phyloP scores from a whole-genome alignment of 2,329 filamentous ascomycete genomes.

The Phaeophleospora eucalypticola region DNA sequence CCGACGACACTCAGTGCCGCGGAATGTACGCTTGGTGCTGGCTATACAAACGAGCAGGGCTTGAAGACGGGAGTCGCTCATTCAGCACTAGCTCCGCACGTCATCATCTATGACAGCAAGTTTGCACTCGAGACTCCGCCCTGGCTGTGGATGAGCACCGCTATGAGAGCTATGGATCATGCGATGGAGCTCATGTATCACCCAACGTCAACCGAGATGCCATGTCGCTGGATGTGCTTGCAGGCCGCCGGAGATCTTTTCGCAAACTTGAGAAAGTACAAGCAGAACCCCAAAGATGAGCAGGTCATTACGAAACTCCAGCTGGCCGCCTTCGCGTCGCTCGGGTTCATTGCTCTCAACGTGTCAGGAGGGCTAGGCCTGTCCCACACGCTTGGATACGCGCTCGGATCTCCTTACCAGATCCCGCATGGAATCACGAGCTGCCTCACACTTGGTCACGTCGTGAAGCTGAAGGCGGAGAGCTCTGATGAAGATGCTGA shows the following conservation, averaged over 20 bases:
- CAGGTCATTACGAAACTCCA: constrained; percentile 50
- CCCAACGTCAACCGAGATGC: constrained; percentile 49
- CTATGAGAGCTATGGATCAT: constrained; percentile 53
- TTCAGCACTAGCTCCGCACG: constrained; percentile 42
- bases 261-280: constrained; percentile 45
- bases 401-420: constrained; percentile 51
- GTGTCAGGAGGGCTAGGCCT: constrained; percentile 50
- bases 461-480: constrained; percentile 51
- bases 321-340: constrained; percentile 49
- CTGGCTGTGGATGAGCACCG: constrained; percentile 50
- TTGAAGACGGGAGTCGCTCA: constrained; percentile 47
- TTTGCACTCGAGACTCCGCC: constrained; percentile 51
- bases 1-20: constrained; percentile 50
- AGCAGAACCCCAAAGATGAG: constrained; percentile 43
- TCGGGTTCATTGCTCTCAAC: constrained; percentile 50
- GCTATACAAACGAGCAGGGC: constrained; percentile 48
- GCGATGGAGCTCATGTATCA: constrained; percentile 53
- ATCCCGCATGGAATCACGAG: constrained; percentile 56
- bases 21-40: constrained; percentile 52
- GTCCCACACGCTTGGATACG: constrained; percentile 42
- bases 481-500: constrained; percentile 41
- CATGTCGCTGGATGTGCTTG: constrained; percentile 44
- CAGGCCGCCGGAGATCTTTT: constrained; percentile 47
- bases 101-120: constrained; percentile 51
- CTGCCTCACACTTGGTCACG: constrained; percentile 52